Evolutionary conservation across 2,329 filamentous ascomycete species (phyloP).

Genomic region (Colletotrichum chlorophyti): DNA sequence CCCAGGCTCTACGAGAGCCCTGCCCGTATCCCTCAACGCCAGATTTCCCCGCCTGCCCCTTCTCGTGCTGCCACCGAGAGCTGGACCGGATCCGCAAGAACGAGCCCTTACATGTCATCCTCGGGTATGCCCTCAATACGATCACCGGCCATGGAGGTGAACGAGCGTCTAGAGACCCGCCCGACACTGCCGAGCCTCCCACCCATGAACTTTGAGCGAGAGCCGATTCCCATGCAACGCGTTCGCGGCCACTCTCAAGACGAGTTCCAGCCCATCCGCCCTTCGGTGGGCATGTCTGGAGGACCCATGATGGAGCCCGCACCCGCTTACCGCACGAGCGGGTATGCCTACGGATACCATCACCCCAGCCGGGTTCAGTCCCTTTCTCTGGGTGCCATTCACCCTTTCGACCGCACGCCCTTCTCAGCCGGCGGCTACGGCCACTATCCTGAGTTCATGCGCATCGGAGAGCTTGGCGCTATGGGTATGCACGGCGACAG

Average conservation of each 20-base stretch:
- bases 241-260: conserved; percentile 43
- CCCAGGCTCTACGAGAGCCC: conserved; percentile 53
- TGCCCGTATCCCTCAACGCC: conserved; percentile 38
- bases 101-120: conserved; percentile 43
- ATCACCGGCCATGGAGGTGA: conserved; percentile 39
- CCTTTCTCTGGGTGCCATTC: conserved; percentile 50
- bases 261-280: conserved; percentile 41
- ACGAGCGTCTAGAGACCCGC: conserved; percentile 43
- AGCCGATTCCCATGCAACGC: conserved; percentile 37
- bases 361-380: conserved; percentile 54
- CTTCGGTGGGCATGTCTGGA: conserved; percentile 35
- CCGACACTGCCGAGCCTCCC: conserved; percentile 50
- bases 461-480: conserved; percentile 46
- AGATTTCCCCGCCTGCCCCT: conserved; percentile 43
- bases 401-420: conserved; percentile 50
- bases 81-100: conserved; percentile 42
- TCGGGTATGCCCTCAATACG: conserved; percentile 38
- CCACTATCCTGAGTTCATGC: conserved; percentile 51
- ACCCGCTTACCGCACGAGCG: conserved; percentile 40
- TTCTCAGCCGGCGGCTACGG: conserved; percentile 50
- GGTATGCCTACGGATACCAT: conserved; percentile 48
- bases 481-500: conserved; percentile 48
- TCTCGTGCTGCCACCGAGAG: conserved; percentile 38
- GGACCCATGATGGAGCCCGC: conserved; percentile 40
- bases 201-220: conserved; percentile 46